Base-by-base conservation (phyloP, 306 rosid genomes). In the Biancaea sappan region DNA sequence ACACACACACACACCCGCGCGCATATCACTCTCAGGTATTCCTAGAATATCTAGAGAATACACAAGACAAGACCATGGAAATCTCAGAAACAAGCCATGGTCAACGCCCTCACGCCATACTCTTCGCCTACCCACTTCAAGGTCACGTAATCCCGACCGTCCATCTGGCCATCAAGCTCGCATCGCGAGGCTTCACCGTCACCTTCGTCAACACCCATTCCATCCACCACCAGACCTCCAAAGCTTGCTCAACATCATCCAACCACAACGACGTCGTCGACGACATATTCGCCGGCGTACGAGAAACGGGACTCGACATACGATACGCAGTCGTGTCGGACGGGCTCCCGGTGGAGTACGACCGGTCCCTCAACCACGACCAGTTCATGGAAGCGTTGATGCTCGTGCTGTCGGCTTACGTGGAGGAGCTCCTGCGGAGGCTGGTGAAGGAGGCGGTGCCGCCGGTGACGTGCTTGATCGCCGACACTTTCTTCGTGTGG, bases 401-500 rank as follows among this genome's bases (percentile, higher is more conserved):
- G 74, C 84, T 85, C 12, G 87, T 74, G 1, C 67, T 83, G 22
- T 72, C 83, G 1, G 85, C 81, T 0, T 89, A 83, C 31, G 85
- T 69, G 2, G 91, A 86, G 25, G 85, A 79, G 38, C 75, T 26
- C 1, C 81, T 86, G 24, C 85, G 24, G 1, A 74, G 57, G 6
- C 63, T 85, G 5, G 77, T 85, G n/a, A 62, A 22, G 41, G 50
- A 63, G 15, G 56, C 67, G 2, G 58, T 6, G 51, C 57, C 78
- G 8, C 74, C 69, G 7, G 80, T 82, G 26, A 81, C 59, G 3
- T 83, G 86, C 22, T 61, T 89, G 29, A 81, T 85, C 6, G 91
- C 89, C 4, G 87, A 89, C 29, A 83, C 86, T 15, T 89, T 84
- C 80, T 89, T 81, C 37, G 87, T 85, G 1, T 89, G 94, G 94